A percentile compares a stretch with the other conserved stretches of the same genome.
Evolutionary conservation across 495 filamentous ascomycete genomes (phyloP).

Genomic region (Letharia lupina): DNA sequence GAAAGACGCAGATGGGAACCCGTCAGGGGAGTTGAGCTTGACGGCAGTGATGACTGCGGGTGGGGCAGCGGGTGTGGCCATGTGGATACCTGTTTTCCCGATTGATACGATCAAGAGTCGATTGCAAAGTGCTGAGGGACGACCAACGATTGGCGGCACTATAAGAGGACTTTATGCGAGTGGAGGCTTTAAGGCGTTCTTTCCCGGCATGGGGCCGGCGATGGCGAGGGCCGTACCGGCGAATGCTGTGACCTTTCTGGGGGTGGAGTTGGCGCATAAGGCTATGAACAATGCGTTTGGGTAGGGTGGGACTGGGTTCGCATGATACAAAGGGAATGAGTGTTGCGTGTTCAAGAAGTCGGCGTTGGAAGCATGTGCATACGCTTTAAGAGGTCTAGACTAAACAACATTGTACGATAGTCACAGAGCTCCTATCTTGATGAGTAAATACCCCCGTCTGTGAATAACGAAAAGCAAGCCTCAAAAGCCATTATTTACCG

Average conservation of each 20-base stretch:
- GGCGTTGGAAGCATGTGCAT: background rate
- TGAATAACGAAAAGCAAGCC: background rate
- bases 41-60: constrained; percentile 79
- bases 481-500: background rate
- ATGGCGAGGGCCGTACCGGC: constrained; percentile 89
- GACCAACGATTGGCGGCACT: constrained; percentile 72
- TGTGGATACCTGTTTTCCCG: constrained; percentile 99
- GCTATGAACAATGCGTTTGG: constrained; percentile 25
- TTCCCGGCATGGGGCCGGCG: constrained; percentile 91
- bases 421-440: background rate
- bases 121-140: constrained; percentile 84
- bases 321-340: background rate
- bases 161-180: constrained; percentile 66
- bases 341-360: background rate
- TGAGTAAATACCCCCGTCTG: background rate
- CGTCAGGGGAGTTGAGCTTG: constrained; percentile 56
- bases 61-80: constrained; percentile 85
- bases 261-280: constrained; percentile 28
- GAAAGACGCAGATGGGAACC: constrained; percentile 65
- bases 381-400: background rate
- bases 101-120: constrained; percentile 93
- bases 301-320: background rate
- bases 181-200: constrained; percentile 89
- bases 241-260: constrained; percentile 56
- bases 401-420: background rate